phyloP scores from a whole-genome alignment of 495 filamentous ascomycete species.

The Aeminium ludgeri region DNA sequence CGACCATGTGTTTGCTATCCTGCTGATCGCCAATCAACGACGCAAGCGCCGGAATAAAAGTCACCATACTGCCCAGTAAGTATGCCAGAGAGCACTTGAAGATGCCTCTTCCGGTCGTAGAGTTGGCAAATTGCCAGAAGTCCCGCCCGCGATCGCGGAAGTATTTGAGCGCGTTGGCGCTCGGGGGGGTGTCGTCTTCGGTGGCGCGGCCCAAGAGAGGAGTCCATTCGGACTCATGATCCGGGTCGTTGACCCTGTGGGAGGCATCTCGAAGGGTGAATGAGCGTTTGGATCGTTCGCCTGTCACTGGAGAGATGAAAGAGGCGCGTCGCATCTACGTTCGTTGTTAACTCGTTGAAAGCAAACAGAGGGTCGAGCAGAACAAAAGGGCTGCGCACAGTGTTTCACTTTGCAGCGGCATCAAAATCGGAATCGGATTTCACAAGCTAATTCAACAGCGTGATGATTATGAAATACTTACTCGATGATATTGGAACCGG shows the following conservation, averaged over 20 bases:
- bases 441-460: background rate
- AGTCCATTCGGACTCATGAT: slow-evolving; percentile 1
- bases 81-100: slow-evolving; percentile 92
- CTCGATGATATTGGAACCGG: background rate
- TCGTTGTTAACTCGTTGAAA: no score
- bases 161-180: background rate
- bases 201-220: background rate
- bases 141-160: background rate
- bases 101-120: slow-evolving; percentile 52
- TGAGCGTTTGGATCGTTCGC: slow-evolving; percentile 11
- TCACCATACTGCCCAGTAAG: slow-evolving; percentile 70
- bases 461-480: background rate
- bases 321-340: slow-evolving; percentile 6
- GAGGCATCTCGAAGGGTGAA: slow-evolving; percentile 15
- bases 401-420: no score
- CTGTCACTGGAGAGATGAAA: slow-evolving; percentile 12
- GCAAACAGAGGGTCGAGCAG: no score
- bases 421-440: no score
- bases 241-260: slow-evolving; percentile 2
- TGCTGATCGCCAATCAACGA: slow-evolving; percentile 53
- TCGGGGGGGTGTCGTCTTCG: background rate
- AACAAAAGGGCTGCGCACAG: no score
- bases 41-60: slow-evolving; percentile 61
- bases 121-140: slow-evolving; percentile 27
- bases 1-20: slow-evolving; percentile 93